phyloP scores from a whole-genome alignment of 176 grass and related monocot species.

The Pontederia crassipes region DNA sequence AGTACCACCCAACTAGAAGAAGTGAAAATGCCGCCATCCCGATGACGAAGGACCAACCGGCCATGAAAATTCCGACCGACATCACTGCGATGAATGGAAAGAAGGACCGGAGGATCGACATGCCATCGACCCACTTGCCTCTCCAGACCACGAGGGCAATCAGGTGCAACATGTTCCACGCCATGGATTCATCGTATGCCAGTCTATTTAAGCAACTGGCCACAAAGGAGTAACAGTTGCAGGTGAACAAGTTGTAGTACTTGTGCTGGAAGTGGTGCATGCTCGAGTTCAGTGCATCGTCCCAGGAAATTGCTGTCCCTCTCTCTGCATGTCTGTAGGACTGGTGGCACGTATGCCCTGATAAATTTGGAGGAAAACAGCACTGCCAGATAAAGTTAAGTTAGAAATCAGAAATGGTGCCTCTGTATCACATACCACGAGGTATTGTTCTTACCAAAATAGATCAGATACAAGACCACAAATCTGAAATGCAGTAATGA shows the following conservation, averaged over 20 bases:
- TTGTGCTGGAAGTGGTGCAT: constrained; percentile 76
- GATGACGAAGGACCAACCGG: constrained; percentile 70
- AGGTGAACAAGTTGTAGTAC: constrained; percentile 84
- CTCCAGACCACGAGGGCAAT: constrained; percentile 55
- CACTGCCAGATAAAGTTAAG: constrained; percentile 35
- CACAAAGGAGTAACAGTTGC: constrained; percentile 78
- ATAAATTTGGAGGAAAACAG: constrained; percentile 74
- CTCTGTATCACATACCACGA: background rate
- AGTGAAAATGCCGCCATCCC: constrained; percentile 66
- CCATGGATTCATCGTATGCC: constrained; percentile 40
- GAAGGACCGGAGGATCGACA: constrained; percentile 53
- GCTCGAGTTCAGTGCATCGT: constrained; percentile 44
- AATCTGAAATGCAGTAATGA: background rate
- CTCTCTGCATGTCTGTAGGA: constrained; percentile 59
- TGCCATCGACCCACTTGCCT: constrained; percentile 62
- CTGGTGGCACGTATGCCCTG: constrained; percentile 39
- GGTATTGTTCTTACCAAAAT: background rate
- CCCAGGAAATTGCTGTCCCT: constrained; percentile 72
- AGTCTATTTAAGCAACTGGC: constrained; percentile 59
- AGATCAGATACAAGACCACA: too few relatives aligned
- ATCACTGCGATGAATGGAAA: constrained; percentile 48
- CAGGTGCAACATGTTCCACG: constrained; percentile 61
- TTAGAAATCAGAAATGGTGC: background rate
- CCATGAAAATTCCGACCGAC: constrained; percentile 60
- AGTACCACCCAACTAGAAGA: constrained; percentile 77